Base-by-base conservation (phyloP, 345 rosid genomes). In the Populus ilicifolia region DNA sequence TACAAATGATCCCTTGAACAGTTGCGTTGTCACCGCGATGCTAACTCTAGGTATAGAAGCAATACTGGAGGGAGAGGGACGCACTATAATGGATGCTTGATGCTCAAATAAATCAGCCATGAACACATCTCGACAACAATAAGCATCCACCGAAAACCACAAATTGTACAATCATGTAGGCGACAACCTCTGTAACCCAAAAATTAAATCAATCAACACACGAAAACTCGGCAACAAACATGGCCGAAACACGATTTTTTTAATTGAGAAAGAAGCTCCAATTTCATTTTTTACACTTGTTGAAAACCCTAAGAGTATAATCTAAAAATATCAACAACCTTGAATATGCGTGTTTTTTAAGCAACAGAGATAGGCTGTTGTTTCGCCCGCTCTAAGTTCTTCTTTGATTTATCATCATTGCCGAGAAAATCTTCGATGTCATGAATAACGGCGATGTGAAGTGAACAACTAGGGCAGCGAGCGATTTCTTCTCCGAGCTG, bases 381-480 rank as follows among this genome's bases (percentile, higher is more conserved):
- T 56, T 75, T 83, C 18, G 83, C 69, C 48, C 89, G 86, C 38
- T 89, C 80, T 46, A 83, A 79, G 10, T 80, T 84, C 72, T 80
- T 82, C 74, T 83, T 88, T 7, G 86, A 35, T 52, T 77, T 77
- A 36, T 78, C 62, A 27, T 84, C 73, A 29, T 67, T 39, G 69
- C 50, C 87, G 52, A 69, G 76, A 84, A 93, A 95, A 64, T 95
- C 99, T 80, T 95, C 97, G 48, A 83, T 78, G 86, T 89, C 93
- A 89, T 95, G 92, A 75, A 95, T 81, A 52, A 93, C 96, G 33
- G 98, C 92, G 78, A 95, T 93, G 80, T 89, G 93, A 14, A 93
- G 96, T 0, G 99, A 93, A 81, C 98, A 95, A 83, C 99, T 92
- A 17, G 99, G 98, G 84, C 98, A 93, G 39, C 89, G 88, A 3